A percentile compares a stretch with the other conserved stretches of the same genome.
Evolutionary conservation across 305 asterid species (phyloP).

Genomic region (Rubia peregrina): DNA sequence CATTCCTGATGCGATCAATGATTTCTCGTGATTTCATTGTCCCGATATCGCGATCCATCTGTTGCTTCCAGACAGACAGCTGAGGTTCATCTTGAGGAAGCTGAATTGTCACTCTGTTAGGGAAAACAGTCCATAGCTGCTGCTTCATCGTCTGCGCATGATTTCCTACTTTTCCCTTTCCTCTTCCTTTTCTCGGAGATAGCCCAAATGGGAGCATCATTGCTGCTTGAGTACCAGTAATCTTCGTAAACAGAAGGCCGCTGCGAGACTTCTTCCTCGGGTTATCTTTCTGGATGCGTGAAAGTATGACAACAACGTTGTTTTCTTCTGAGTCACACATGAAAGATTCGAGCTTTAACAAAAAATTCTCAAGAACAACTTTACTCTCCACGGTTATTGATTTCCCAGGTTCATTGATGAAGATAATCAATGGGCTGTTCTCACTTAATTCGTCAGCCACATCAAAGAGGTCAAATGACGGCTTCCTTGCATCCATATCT

Average conservation of each 20-base stretch:
- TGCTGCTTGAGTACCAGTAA: constrained; percentile 71
- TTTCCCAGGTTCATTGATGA: constrained; percentile 73
- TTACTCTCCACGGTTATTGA: constrained; percentile 50
- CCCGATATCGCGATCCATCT: constrained; percentile 70
- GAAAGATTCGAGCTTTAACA: constrained; percentile 57
- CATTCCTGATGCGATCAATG: constrained; percentile 59
- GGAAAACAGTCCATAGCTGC: constrained; percentile 63
- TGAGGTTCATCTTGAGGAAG: constrained; percentile 82
- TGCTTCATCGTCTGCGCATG: constrained; percentile 48
- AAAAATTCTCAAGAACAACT: constrained; percentile 54
- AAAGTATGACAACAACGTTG: constrained; percentile 66
- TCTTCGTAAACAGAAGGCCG: constrained; percentile 61
- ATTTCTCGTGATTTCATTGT: constrained; percentile 72
- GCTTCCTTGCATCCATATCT: constrained; percentile 58
- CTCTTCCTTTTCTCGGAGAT: no score
- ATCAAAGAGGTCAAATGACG: constrained; percentile 60
- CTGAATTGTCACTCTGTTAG: constrained; percentile 76
- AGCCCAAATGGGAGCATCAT: constrained; percentile 44
- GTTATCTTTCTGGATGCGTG: constrained; percentile 66
- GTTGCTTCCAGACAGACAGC: constrained; percentile 77
- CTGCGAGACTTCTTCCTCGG: constrained; percentile 75
- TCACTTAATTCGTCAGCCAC: constrained; percentile 60
- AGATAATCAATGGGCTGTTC: constrained; percentile 52
- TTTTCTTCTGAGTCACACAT: constrained; percentile 24
- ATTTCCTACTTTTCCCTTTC: no score